phyloP scores from a whole-genome alignment of 441 rosid species.

The Eugenia klotzschiana region DNA sequence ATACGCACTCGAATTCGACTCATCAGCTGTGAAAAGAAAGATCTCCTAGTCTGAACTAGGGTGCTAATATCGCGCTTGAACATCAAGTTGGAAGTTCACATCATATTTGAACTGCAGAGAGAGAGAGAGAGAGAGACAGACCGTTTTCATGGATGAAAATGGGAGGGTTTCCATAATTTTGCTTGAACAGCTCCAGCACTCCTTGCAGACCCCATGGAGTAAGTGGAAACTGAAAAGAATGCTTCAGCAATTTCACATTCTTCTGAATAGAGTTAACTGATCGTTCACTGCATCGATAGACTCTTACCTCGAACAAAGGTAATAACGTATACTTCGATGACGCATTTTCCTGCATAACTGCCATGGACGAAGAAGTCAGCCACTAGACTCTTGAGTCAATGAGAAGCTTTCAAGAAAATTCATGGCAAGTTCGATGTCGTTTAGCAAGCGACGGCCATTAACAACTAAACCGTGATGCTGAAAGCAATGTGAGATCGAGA shows the following conservation, averaged over 20 bases:
- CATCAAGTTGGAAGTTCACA: background rate
- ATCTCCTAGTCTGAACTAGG: background rate
- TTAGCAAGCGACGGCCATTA: background rate
- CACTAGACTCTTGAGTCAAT: background rate
- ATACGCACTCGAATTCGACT: background rate
- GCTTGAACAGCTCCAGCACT: slow-evolving; percentile 6
- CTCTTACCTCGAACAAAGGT: background rate
- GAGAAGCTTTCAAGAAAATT: background rate
- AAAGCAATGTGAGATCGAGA: background rate
- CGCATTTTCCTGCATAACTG: background rate
- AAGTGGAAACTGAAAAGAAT: background rate
- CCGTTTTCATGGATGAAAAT: slow-evolving; percentile 8
- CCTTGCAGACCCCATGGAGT: background rate
- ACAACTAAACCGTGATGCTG: background rate
- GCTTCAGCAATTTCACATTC: background rate
- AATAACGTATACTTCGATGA: background rate
- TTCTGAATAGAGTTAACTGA: background rate
- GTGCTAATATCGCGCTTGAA: background rate
- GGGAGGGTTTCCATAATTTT: slow-evolving; percentile 6
- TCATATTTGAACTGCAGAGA: background rate
- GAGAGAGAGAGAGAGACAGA: background rate
- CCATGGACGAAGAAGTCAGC: background rate
- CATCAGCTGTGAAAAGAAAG: background rate
- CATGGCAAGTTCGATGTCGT: background rate
- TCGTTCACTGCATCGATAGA: background rate